Evolutionary conservation across 495 filamentous ascomycete genomes (phyloP), one percentile per base, ranked within the genome.

Genomic region (Oidiodendron maius): DNA sequence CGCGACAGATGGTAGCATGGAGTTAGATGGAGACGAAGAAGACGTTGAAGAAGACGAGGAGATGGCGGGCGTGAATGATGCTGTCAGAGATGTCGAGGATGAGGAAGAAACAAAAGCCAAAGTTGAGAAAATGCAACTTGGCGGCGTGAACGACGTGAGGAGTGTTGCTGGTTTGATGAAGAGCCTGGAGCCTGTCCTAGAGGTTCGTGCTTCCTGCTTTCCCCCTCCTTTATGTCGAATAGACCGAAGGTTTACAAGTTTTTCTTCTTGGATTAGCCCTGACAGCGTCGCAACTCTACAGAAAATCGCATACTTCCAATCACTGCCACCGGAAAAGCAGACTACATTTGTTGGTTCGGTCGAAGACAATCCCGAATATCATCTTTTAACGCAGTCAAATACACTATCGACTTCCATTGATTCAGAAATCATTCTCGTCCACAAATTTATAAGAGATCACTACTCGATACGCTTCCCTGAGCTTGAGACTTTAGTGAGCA

Each of bases 401-500:
- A 84, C 81, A 12, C 74, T 94, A 26, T 91, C 94, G 16, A 88
- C 91, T 11, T 82, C 80, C 43, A 96, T 95, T 44, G 89, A 93
- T 48, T 86, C 86, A 58, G 90, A 97, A 64, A 86, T 96, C 40
- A 86, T 85, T 8, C 82, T 91, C 11, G 86, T 96, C 46, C 94
- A 97, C 71, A 97, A 97, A 72, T 89, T 84, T 60, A 84, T 96
- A 49, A 78, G 91, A 56, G 93, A 98, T 57, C 89, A 96, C 67
- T 98, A 97, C 67, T 95, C 90, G 13, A 76, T 84, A 32, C 81
- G 93, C 53, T 97, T 96, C 56, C 91, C 91, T 4, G 91, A 96
- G 66, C 78, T 98, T n/a, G 93, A 97, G 67, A 90, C 86, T 15
- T 78, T 98, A 30, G 82, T 98, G 57, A 86, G 82, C 53, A 95